phyloP scores from a whole-genome alignment of 768 basidiomycete species.

The Termitomyces sp. region DNA sequence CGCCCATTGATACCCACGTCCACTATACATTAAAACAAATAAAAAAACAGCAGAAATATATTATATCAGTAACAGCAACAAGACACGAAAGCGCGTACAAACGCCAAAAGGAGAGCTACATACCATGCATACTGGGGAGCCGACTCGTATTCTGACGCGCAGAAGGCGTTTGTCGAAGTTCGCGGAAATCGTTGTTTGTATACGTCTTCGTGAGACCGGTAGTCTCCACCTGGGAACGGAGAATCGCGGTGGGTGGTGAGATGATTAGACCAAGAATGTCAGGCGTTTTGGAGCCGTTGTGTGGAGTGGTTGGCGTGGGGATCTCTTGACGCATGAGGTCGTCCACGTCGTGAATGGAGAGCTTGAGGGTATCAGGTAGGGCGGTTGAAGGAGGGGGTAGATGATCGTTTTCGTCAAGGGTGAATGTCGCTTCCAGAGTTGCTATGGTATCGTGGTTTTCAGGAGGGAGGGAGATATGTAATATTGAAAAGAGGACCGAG shows the following conservation, averaged over 20 bases:
- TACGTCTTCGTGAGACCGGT: constrained; percentile 82
- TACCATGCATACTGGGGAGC: constrained; percentile 80
- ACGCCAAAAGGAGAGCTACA: constrained; percentile 12
- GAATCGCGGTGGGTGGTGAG: constrained; percentile 59
- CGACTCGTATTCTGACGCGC: constrained; percentile 82
- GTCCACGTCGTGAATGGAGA: constrained; percentile 47
- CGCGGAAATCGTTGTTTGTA: constrained; percentile 75
- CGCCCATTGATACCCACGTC: constrained; percentile 39
- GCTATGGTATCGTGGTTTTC: constrained; percentile 20
- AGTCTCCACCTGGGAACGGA: constrained; percentile 59
- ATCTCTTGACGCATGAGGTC: constrained; percentile 37
- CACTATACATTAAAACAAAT: constrained; percentile 19
- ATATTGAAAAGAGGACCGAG: constrained; percentile 39
- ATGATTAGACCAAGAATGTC: constrained; percentile 54
- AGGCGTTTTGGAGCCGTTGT: constrained; percentile 37
- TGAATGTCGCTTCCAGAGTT: constrained; percentile 25
- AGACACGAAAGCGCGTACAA: not conserved
- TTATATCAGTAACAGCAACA: not conserved
- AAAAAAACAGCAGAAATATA: too few species aligned
- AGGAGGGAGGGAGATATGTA: constrained; percentile 22
- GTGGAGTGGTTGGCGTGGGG: constrained; percentile 43
- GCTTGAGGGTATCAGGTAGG: constrained; percentile 35
- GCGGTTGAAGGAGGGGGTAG: constrained; percentile 27
- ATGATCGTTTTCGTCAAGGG: constrained; percentile 38
- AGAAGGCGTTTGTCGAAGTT: constrained; percentile 62